Conservation (phyloP, 1,284 basidiomycete genomes). For the Porogramme epimiltina region DNA sequence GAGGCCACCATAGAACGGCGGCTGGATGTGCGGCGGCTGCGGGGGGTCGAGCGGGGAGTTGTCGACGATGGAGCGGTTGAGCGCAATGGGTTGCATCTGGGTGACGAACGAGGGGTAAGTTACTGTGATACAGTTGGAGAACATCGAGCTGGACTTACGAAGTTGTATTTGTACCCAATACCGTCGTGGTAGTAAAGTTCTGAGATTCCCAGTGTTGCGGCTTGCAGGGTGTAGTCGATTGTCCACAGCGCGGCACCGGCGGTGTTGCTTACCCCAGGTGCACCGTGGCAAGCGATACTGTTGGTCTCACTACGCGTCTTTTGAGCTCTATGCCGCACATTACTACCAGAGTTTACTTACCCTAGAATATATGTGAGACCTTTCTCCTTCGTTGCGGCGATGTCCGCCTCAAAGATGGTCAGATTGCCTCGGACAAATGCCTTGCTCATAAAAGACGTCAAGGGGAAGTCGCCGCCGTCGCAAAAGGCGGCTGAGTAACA, state of each 20-base stretch:
- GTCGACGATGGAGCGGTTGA: constrained; percentile 54
- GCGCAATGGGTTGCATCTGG: constrained; percentile 57
- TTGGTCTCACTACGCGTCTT: constrained; percentile 29
- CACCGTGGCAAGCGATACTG: constrained; percentile 49
- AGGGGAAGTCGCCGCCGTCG: constrained; percentile 46
- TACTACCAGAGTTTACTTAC: constrained; percentile 31
- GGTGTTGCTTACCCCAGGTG: constrained; percentile 69
- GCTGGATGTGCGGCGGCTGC: constrained; percentile 56
- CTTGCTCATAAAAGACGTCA: constrained; percentile 66
- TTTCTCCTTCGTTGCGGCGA: constrained; percentile 44
- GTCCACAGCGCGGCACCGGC: constrained; percentile 73
- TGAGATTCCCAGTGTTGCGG: constrained; percentile 38
- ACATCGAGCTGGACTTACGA: constrained; percentile 35
- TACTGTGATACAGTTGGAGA: not conserved
- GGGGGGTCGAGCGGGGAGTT: constrained; percentile 47
- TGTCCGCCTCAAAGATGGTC: constrained; percentile 50
- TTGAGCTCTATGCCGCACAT: not conserved
- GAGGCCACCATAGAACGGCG: constrained; percentile 63
- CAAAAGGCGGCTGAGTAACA: constrained; percentile 62
- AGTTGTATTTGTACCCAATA: constrained; percentile 47
- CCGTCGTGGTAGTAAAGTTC: constrained; percentile 44
- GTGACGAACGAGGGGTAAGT: not conserved
- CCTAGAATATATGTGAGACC: constrained; percentile 64
- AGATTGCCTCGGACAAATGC: constrained; percentile 58
- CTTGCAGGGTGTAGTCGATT: constrained; percentile 62